These are phyloP conservation scores for Acidiella bohemica DNA, from an alignment of 495 filamentous ascomycete species.

Conservation along the genomic window DNA sequence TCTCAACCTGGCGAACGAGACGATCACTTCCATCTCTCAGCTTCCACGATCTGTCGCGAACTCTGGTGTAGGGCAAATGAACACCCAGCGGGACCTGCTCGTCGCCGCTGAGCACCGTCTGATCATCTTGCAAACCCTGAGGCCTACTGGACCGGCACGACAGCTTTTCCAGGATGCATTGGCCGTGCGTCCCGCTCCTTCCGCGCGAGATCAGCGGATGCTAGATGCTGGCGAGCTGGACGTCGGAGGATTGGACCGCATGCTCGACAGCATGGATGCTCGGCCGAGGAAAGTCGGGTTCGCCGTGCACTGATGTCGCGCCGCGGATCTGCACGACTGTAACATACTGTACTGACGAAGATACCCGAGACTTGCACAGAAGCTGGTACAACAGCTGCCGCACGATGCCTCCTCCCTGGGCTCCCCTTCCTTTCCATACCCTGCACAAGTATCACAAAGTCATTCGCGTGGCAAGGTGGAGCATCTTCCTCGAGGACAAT, in stretches of 20 bases:
- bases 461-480: slow-evolving; percentile 26
- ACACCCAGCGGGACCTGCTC: slow-evolving; percentile 20
- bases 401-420: neutral
- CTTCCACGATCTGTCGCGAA: slow-evolving; percentile 7
- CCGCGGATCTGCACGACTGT: no score
- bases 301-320: slow-evolving; percentile 15
- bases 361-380: no score
- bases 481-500: slow-evolving; percentile 22
- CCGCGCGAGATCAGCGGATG: slow-evolving; percentile 23
- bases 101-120: slow-evolving; percentile 27
- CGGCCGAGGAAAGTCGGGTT: slow-evolving; percentile 26
- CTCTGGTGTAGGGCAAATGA: slow-evolving; percentile 16
- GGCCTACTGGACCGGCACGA: neutral
- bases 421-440: neutral
- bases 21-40: slow-evolving; percentile 23
- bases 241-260: slow-evolving; percentile 28
- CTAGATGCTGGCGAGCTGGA: slow-evolving; percentile 27
- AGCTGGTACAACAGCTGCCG: no score
- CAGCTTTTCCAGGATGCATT: slow-evolving; percentile 6
- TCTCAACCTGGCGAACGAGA: slow-evolving; percentile 21
- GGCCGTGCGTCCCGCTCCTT: neutral
- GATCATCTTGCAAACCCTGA: slow-evolving; percentile 20
- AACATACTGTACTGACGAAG: no score
- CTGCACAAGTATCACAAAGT: neutral
- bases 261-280: slow-evolving; percentile 26